These are phyloP conservation scores for Aspergillus ellipticus DNA, from an alignment of 495 filamentous ascomycete species.

Conservation along the genomic window DNA sequence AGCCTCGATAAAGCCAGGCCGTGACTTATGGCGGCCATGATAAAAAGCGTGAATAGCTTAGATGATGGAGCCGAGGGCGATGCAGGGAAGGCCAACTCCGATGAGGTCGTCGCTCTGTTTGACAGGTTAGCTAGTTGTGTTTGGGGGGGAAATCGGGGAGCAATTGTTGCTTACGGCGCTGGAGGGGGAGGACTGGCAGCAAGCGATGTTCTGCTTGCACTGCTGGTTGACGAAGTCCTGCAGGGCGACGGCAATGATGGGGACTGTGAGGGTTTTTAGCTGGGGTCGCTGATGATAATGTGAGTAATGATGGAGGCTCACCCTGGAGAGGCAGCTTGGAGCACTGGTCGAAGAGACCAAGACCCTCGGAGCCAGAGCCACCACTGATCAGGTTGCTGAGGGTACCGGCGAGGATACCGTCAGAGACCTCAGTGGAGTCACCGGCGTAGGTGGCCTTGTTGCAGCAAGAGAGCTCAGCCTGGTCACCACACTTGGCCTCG, in stretches of 20 bases:
- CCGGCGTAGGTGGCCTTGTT: slow-evolving; percentile 46
- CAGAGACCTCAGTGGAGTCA: slow-evolving; percentile 30
- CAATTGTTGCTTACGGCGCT: slow-evolving; percentile 27
- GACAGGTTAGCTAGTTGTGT: slow-evolving; percentile 12
- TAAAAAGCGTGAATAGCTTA: slow-evolving; percentile 23
- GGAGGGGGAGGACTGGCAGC: slow-evolving; percentile 45
- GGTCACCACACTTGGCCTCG: slow-evolving; percentile 44
- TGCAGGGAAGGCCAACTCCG: slow-evolving; percentile 44
- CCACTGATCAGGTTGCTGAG: slow-evolving; percentile 29
- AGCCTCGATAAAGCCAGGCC: not conserved
- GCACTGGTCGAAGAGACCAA: slow-evolving; percentile 39
- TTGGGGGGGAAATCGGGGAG: not conserved
- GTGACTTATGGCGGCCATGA: slow-evolving; percentile 2
- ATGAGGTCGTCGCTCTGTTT: slow-evolving; percentile 31
- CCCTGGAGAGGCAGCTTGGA: slow-evolving; percentile 28
- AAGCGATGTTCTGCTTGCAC: slow-evolving; percentile 51
- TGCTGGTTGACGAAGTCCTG: slow-evolving; percentile 41
- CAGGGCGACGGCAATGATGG: slow-evolving; percentile 25
- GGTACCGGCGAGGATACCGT: slow-evolving; percentile 28
- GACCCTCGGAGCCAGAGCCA: slow-evolving; percentile 30
- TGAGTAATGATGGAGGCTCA: not conserved
- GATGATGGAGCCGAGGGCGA: slow-evolving; percentile 47
- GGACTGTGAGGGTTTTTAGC: slow-evolving; percentile 5
- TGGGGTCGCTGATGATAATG: not conserved
- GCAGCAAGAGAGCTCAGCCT: slow-evolving; percentile 46